Percentiles rank a stretch among this genome's conserved stretches.
These are phyloP conservation scores for Sclerotinia minor DNA, from an alignment of 2,329 filamentous ascomycete species.

Conservation along the genomic window DNA sequence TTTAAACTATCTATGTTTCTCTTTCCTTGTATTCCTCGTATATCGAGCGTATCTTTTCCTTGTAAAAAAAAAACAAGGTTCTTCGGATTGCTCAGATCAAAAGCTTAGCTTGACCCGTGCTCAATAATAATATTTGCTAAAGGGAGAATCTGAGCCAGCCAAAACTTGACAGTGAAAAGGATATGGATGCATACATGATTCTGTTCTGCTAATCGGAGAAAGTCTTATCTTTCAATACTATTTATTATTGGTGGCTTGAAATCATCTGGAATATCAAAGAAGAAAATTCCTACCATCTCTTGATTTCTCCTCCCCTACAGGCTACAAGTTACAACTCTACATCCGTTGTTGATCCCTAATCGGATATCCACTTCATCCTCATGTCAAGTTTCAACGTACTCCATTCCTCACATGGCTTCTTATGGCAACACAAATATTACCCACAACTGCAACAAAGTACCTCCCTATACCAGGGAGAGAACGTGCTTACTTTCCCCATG, in stretches of 20 bases:
- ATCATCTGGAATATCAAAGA: too few species aligned
- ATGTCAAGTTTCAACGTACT: slow-evolving; percentile 4
- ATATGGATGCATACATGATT: too few species aligned
- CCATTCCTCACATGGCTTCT: neutral
- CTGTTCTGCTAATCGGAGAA: too few species aligned
- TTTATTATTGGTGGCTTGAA: too few species aligned
- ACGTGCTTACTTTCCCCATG: neutral
- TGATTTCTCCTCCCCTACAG: neutral
- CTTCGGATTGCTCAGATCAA: neutral
- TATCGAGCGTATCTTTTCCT: neutral
- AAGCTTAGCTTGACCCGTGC: too few species aligned
- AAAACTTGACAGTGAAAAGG: too few species aligned
- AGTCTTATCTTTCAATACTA: too few species aligned
- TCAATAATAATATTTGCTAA: too few species aligned
- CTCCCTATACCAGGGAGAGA: neutral
- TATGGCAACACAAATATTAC: neutral
- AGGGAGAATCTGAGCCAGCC: too few species aligned
- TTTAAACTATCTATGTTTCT: neutral
- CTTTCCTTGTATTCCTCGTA: neutral
- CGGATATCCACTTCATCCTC: neutral
- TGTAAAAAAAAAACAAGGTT: neutral
- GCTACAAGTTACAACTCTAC: too few species aligned
- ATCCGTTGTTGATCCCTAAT: too few species aligned
- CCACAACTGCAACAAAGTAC: too few species aligned
- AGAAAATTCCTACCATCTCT: neutral